A percentile compares a stretch with the other conserved stretches of the same genome.
phyloP scores from a whole-genome alignment of 192 early-diverging fungal species.

The Backusella morwellensis region DNA sequence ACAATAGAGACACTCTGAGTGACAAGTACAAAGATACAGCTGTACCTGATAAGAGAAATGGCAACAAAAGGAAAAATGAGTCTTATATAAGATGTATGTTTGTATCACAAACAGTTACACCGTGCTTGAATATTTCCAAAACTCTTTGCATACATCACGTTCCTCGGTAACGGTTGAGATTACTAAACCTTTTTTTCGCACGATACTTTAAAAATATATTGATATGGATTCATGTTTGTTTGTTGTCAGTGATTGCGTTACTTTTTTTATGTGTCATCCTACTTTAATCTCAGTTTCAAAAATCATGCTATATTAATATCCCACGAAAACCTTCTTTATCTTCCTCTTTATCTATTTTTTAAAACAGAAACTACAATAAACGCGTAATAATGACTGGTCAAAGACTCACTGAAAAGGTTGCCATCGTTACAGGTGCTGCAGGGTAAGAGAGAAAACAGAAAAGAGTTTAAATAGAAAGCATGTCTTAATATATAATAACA shows the following conservation, averaged over 20 bases:
- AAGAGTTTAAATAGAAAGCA: background rate
- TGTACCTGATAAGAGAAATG: too few species aligned
- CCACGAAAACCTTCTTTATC: background rate
- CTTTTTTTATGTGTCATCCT: background rate
- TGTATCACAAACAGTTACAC: background rate
- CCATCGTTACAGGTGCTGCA: constrained; percentile 79
- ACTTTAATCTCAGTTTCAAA: constrained; percentile 3
- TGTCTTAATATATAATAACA: constrained; percentile 22
- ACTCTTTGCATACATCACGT: background rate
- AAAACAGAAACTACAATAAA: background rate
- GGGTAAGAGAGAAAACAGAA: constrained; percentile 45
- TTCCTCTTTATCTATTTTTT: background rate
- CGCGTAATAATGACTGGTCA: background rate
- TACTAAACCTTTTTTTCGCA: background rate
- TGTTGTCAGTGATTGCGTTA: background rate
- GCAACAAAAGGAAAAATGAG: background rate
- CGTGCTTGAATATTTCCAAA: too few species aligned
- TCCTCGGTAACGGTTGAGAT: background rate
- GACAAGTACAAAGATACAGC: too few species aligned
- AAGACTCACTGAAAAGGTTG: constrained; percentile 61
- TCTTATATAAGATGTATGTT: too few species aligned
- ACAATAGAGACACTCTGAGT: too few species aligned
- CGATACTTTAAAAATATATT: background rate
- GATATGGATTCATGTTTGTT: background rate
- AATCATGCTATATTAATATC: background rate